Percentiles rank a stretch among this genome's conserved stretches.
Evolutionary conservation across 306 rosid species (phyloP).

Genomic region (Fragaria ananassa): DNA sequence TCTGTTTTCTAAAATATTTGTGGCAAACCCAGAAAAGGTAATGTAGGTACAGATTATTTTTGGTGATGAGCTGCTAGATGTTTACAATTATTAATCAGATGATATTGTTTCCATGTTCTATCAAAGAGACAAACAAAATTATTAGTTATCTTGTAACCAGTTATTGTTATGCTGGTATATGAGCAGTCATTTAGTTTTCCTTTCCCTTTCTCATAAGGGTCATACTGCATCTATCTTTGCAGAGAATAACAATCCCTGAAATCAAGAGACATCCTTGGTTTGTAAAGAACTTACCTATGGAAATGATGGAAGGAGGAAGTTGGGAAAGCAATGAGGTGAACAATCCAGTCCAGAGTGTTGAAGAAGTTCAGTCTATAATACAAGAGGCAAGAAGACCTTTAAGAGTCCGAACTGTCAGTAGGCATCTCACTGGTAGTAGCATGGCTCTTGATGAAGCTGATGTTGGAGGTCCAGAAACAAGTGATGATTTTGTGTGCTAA

Average conservation of each 20-base stretch:
- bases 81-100: not conserved
- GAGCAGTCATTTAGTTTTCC: not conserved
- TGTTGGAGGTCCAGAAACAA: conserved; percentile 51
- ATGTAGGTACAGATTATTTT: conserved; percentile 3
- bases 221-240: conserved; percentile 16
- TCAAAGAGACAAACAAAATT: not conserved
- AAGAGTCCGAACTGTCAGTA: conserved; percentile 36
- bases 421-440: conserved; percentile 44
- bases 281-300: conserved; percentile 64
- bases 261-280: conserved; percentile 77
- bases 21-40: conserved; percentile 77
- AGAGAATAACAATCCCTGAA: conserved; percentile 79
- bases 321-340: conserved; percentile 61
- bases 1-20: conserved; percentile 67
- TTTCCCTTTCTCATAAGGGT: conserved; percentile 6
- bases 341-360: conserved; percentile 58
- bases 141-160: not conserved
- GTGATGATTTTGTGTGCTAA: conserved; percentile 58
- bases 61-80: conserved; percentile 4
- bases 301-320: conserved; percentile 66
- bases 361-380: conserved; percentile 60
- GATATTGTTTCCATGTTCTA: not conserved
- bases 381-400: conserved; percentile 59
- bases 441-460: conserved; percentile 82
- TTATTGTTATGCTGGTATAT: not conserved